phyloP scores from a whole-genome alignment of 106 monocot genomes.

The Apostasia shenzhenica region DNA sequence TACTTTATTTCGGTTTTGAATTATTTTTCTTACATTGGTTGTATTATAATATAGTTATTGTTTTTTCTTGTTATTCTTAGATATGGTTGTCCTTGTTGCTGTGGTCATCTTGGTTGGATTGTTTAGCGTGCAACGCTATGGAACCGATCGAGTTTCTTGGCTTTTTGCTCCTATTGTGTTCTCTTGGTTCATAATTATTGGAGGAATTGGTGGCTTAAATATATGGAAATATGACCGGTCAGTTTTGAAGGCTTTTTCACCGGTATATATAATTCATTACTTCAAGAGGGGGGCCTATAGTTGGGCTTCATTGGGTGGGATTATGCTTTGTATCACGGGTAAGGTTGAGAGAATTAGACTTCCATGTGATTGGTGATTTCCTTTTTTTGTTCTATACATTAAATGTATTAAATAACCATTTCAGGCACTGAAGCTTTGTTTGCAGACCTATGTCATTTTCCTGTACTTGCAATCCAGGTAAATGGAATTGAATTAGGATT shows the following conservation, averaged over 20 bases:
- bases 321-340: slow-evolving; percentile 84
- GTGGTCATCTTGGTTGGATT: slow-evolving; percentile 72
- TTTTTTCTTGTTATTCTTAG: slow-evolving; percentile 17
- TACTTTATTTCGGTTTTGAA: no score
- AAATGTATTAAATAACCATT: background rate
- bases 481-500: background rate
- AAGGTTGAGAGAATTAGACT: background rate
- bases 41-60: no score
- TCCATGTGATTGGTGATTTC: background rate
- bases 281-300: slow-evolving; percentile 35
- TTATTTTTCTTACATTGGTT: no score
- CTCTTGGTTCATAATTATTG: slow-evolving; percentile 84
- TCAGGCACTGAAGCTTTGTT: slow-evolving; percentile 64
- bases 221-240: slow-evolving; percentile 71
- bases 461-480: slow-evolving; percentile 56
- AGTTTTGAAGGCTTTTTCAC: slow-evolving; percentile 77
- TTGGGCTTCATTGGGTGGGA: slow-evolving; percentile 91
- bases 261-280: slow-evolving; percentile 65
- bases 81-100: slow-evolving; percentile 74
- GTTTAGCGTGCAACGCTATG: slow-evolving; percentile 77
- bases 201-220: slow-evolving; percentile 66
- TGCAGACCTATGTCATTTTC: slow-evolving; percentile 66
- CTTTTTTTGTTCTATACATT: background rate
- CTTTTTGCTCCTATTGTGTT: slow-evolving; percentile 89
- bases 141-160: slow-evolving; percentile 80